Conservation (phyloP, 2,329 filamentous ascomycete genomes). For the Venturia aucupariae region DNA sequence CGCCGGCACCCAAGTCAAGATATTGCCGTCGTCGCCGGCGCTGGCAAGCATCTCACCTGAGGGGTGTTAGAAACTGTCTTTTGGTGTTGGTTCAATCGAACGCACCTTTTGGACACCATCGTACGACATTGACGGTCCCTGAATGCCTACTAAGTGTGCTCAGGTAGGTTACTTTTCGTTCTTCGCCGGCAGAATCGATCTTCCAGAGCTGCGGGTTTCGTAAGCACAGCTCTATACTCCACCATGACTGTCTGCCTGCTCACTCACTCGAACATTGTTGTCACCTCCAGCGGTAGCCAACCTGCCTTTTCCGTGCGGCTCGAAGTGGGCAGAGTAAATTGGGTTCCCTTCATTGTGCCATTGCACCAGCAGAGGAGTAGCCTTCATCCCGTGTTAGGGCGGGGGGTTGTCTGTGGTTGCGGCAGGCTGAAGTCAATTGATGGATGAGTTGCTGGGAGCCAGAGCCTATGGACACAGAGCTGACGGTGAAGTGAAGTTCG, state of each 20-base stretch:
- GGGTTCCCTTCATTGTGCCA: constrained; percentile 98
- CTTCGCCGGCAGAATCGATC: constrained; percentile 74
- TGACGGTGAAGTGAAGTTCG: not conserved
- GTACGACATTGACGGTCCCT: constrained; percentile 94
- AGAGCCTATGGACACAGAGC: not conserved
- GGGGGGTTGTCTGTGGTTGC: not conserved
- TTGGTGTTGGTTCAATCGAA: constrained; percentile 17
- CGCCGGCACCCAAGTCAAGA: constrained; percentile 89
- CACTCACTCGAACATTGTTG: constrained; percentile 81
- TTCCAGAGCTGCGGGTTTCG: constrained; percentile 66
- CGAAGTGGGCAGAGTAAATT: constrained; percentile 96
- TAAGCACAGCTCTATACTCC: constrained; percentile 11
- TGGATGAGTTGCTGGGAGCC: not conserved
- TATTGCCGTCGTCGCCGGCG: constrained; percentile 93
- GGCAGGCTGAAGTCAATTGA: not conserved
- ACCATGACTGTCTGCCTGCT: constrained; percentile 14
- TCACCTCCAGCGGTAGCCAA: constrained; percentile 92
- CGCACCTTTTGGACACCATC: constrained; percentile 87
- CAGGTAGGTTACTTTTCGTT: constrained; percentile 82
- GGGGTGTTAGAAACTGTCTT: constrained; percentile 16
- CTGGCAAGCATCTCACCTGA: constrained; percentile 86
- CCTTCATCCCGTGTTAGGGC: constrained; percentile 60
- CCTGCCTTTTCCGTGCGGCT: constrained; percentile 81
- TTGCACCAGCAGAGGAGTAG: constrained; percentile 89
- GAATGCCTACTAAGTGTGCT: constrained; percentile 89